Evolutionary conservation across 345 rosid genomes (phyloP), one percentile per base, ranked within the genome.

Genomic region (Gossypium mustelinum): DNA sequence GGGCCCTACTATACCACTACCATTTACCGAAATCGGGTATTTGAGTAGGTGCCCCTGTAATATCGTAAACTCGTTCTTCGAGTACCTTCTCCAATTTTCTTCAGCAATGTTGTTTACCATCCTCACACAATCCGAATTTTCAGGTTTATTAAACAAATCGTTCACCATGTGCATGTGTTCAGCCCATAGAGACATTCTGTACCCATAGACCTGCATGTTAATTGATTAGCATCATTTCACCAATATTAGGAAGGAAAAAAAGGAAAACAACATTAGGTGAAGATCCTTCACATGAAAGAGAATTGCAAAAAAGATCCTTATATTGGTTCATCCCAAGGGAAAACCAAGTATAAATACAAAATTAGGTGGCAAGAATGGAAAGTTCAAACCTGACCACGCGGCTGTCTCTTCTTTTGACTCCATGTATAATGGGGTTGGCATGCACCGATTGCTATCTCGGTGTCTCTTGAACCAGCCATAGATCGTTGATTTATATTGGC

Each of bases 391-490:
- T 93, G 96, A 65, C 98, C 93, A n/a, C 65, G 83, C 14, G 93
- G 93, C 63, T 86, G 94, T 63, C 79, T 78, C 68, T 83, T 82
- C 77, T 73, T 85, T 65, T 86, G 71, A 41, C 77, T 79, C 89
- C 93, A 87, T n/a, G 89, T 88, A 64, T 91, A 81, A 27, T 84
- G 83, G 10, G 88, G 89, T 79, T 91, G 97, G 76, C 87, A 89
- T 13, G 91, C 91, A 6, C 95, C 98, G 85, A 93, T 91, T 58
- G 95, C 98, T 50, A 93, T 91, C 84, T 93, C 95, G 0, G 98
- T 93, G 78, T 91, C 97, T 73, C 94, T 81, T 9, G 92, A 84
- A 72, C 98, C 95, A 29, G 97, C 93, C 90, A 91, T 67, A 22
- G 95, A 91, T 68, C 98, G 85, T 70, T 93, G 90, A 80, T 93